Evolutionary conservation across 352 stramenopile species (phyloP).

Genomic region (Pythium monospermum): DNA sequence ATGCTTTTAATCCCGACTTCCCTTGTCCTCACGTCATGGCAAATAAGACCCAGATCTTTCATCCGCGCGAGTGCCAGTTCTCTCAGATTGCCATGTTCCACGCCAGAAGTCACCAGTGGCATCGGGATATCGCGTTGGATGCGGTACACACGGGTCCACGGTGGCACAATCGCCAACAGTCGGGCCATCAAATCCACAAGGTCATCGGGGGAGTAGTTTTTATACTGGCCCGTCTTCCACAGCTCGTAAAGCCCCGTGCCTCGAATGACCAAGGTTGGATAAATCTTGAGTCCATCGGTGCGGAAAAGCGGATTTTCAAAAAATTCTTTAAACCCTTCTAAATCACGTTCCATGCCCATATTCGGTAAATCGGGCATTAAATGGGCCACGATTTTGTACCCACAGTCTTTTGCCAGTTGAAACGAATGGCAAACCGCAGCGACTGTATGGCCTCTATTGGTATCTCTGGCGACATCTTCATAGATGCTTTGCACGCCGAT

Average conservation of each 20-base stretch:
- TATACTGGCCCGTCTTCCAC: constrained; percentile 96
- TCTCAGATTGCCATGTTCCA: constrained; percentile 95
- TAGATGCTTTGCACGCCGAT: constrained; percentile 97
- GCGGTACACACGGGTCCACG: constrained; percentile 94
- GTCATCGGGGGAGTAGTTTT: constrained; percentile 74
- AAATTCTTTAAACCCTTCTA: constrained; percentile 94
- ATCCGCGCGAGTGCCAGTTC: constrained; percentile 92
- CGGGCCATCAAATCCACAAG: constrained; percentile 91
- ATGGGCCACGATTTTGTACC: constrained; percentile 97
- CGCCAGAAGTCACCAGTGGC: constrained; percentile 94
- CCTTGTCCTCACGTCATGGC: constrained; percentile 93
- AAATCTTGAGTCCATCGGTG: constrained; percentile 95
- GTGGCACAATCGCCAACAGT: constrained; percentile 92
- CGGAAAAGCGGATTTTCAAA: constrained; percentile 96
- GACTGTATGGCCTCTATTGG: constrained; percentile 94
- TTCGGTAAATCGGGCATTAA: constrained; percentile 98
- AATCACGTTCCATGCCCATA: constrained; percentile 94
- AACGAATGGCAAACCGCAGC: constrained; percentile 81
- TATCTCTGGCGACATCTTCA: constrained; percentile 91
- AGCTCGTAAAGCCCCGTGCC: constrained; percentile 96
- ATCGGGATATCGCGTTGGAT: constrained; percentile 98
- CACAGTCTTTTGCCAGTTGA: constrained; percentile 90
- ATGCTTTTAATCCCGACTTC: constrained; percentile 98
- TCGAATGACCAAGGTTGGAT: constrained; percentile 96
- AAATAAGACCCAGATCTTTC: constrained; percentile 89